Evolutionary conservation across 495 filamentous ascomycete species (phyloP).

Genomic region (Neurospora sp.): DNA sequence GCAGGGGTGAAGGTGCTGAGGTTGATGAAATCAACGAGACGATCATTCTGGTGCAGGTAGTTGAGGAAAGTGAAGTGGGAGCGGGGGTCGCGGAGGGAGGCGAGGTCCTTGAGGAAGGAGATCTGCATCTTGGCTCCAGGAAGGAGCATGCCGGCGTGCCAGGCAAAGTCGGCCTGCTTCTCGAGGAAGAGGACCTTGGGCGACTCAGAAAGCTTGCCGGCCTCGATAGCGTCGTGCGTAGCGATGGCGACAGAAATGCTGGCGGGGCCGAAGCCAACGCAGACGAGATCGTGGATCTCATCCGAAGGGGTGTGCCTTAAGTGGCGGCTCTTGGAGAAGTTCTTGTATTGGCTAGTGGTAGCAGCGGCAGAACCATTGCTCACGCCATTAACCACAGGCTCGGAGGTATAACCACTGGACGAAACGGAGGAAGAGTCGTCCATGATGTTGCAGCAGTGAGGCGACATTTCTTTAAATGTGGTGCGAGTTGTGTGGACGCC

Average conservation of each 20-base stretch:
- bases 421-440: constrained; percentile 2
- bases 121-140: constrained; percentile 96
- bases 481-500: neutral
- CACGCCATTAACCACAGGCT: constrained; percentile 2
- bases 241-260: constrained; percentile 89
- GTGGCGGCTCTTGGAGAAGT: constrained; percentile 14
- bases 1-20: constrained; percentile 79
- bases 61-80: constrained; percentile 94
- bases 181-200: constrained; percentile 80
- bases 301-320: constrained; percentile 21
- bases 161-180: constrained; percentile 71
- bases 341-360: constrained; percentile 2
- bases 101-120: constrained; percentile 93
- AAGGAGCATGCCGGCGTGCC: constrained; percentile 93
- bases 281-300: constrained; percentile 70
- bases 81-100: constrained; percentile 75
- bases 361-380: neutral
- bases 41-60: constrained; percentile 69
- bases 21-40: constrained; percentile 84
- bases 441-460: constrained; percentile 17
- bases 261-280: constrained; percentile 88
- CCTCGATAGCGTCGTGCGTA: constrained; percentile 57
- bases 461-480: constrained; percentile 11
- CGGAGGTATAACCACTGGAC: constrained; percentile 2
- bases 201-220: constrained; percentile 23